Conservation (phyloP, 306 rosid species). For the Ceratonia siliqua region DNA sequence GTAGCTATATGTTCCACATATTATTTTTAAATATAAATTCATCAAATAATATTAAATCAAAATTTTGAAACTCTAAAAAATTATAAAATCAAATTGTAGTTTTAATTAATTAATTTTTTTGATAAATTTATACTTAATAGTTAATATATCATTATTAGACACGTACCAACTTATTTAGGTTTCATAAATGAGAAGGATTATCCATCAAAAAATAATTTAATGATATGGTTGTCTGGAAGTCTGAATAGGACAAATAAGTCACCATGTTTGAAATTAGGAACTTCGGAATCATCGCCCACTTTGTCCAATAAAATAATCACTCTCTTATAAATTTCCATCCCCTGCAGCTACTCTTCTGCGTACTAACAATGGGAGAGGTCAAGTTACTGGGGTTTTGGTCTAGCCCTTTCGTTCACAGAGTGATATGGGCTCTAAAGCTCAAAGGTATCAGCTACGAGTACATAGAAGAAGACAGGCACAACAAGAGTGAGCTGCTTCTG, state of each 20-base stretch:
- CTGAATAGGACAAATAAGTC: background rate
- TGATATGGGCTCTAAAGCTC: constrained; percentile 48
- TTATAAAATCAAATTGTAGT: too few relatives aligned
- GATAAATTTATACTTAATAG: too few relatives aligned
- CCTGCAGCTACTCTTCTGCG: background rate
- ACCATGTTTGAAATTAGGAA: too few relatives aligned
- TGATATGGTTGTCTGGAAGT: background rate
- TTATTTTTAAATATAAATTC: too few relatives aligned
- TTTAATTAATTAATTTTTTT: too few relatives aligned
- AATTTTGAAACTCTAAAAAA: too few relatives aligned
- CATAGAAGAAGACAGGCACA: constrained; percentile 39
- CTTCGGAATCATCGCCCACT: background rate
- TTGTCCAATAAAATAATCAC: background rate
- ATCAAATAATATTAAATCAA: too few relatives aligned
- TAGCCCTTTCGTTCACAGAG: constrained; percentile 49
- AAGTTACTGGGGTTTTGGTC: constrained; percentile 52
- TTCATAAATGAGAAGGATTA: too few relatives aligned
- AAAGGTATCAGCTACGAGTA: constrained; percentile 51
- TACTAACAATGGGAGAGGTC: constrained; percentile 38
- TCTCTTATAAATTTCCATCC: background rate
- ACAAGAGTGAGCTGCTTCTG: constrained; percentile 41
- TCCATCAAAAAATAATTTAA: background rate
- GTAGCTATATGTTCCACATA: too few relatives aligned
- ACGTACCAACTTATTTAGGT: too few relatives aligned
- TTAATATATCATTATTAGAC: too few relatives aligned